Base-by-base conservation (phyloP, 345 rosid species). In the Passiflora organensis region DNA sequence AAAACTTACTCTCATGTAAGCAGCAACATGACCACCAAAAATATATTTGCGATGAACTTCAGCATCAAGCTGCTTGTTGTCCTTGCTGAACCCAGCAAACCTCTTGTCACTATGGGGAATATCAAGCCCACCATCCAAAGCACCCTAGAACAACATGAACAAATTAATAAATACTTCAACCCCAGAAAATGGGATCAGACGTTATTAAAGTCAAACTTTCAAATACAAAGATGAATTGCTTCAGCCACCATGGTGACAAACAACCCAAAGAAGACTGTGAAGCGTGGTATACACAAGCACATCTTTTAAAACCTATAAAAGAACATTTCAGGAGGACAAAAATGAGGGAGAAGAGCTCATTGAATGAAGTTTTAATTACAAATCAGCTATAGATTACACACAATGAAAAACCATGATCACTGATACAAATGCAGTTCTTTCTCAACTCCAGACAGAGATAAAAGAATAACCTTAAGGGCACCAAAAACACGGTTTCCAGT, bases 41-140 rank as follows among this genome's bases (percentile, higher is more conserved):
- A 89, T 73, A 63, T 89, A 86, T 72, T 84, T 89, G 73, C 78
- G 75, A 68, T 89, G 97, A 68, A 78, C 69, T 38, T 86, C 97
- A 39, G 77, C 82, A 78, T 86, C 86, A 24, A 89, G 95, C 69
- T 81, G 90, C 47, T 85, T 84, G 55, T 64, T 47, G 0, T 84
- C 87, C 55, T 80, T 85, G 45, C 46, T 66, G 63, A 86, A 89
- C 13, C 97, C 95, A 22, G 97, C 95, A 53, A 86, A 89, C 49
- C 97, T 73, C 80, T 80, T 84, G 39, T 85, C 94, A 57, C 89
- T 77, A 72, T 85, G 89, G 0, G 89, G 95, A 60, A 82, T 80
- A 58, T 85, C 97, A 74, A 89, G 68, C 12, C 97, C 97, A 48
- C 90, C 95, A 52, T 89, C 93, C 76, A 84, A 68, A 25, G 93